phyloP scores from a whole-genome alignment of 2,329 filamentous ascomycete genomes.

The Monosporascus ibericus region DNA sequence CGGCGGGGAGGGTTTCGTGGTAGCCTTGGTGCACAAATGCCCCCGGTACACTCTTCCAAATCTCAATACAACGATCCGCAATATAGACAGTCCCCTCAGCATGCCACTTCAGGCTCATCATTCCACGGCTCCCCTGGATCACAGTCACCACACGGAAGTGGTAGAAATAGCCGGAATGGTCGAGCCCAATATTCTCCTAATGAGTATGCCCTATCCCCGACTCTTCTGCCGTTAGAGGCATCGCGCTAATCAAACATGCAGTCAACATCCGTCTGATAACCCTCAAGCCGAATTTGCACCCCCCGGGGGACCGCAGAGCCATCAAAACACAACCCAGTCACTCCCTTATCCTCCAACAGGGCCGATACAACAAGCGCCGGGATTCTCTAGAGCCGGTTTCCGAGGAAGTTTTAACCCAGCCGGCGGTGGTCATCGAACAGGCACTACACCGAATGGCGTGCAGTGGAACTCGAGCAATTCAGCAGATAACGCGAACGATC shows the following conservation, averaged over 20 bases:
- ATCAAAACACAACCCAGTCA: constrained; percentile 47
- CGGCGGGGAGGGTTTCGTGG: constrained; percentile 30
- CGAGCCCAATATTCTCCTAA: constrained; percentile 37
- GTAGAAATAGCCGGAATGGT: constrained; percentile 45
- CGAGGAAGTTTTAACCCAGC: constrained; percentile 49
- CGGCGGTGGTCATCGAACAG: constrained; percentile 49
- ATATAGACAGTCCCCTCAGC: constrained; percentile 47
- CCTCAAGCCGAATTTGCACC: constrained; percentile 48
- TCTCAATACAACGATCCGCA: constrained; percentile 31
- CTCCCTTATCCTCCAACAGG: constrained; percentile 53
- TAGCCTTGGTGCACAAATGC: constrained; percentile 27
- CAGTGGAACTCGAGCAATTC: constrained; percentile 56
- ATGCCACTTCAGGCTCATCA: constrained; percentile 45
- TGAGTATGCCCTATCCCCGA: constrained; percentile 15
- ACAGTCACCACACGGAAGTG: constrained; percentile 52
- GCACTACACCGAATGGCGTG: constrained; percentile 56
- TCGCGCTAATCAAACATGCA: constrained; percentile 30
- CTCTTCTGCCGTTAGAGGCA: background rate
- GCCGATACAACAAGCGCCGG: constrained; percentile 45
- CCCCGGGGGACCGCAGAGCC: constrained; percentile 45
- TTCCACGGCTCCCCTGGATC: constrained; percentile 54
- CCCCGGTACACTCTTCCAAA: constrained; percentile 30
- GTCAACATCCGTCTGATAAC: constrained; percentile 58
- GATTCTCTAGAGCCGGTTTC: constrained; percentile 46
- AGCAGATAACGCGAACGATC: constrained; percentile 13